Base-by-base conservation (phyloP, 257 asterid species). In the Ilex asprella region DNA sequence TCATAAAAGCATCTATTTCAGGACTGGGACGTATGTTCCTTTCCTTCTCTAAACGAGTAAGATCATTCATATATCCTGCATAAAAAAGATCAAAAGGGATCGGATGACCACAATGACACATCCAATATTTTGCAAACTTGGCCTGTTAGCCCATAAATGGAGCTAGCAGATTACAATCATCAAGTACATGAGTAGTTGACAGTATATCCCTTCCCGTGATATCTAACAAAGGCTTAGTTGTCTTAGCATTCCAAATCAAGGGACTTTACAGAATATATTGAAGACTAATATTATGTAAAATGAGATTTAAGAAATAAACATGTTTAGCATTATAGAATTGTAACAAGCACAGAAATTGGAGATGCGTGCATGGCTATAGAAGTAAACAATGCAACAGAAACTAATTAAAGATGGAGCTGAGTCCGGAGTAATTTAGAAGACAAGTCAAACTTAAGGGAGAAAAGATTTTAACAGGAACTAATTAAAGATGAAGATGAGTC, bases 1-100 rank as follows among this genome's bases (percentile, higher is more conserved):
- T 88, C 96, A 88, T 88, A 70, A 78, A 88, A 56, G 95, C 93
- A 61, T 88, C 96, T 67, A 88, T 86, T 76, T 88, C 95, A 27
- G 93, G 83, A 68, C 75, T 75, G 12, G 96, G 96, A 16, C 81
- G 92, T 73, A 88, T 80, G 16, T 71, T 80, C 62, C 75, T 80
- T 70, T 86, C 96, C 77, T 57, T 69, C 76, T 88, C 96, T 14
- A 80, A 69, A n/a, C 76, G 81, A 31, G 79, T 82, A 65, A 88
- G 88, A 72, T 82, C 95, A 49, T 78, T 68, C 86, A 82, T 73
- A 63, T 88, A 88, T 50, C 41, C 96, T 88, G 85, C 75, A 67
- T 7, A 60, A 49, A 39, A 6, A 9, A 56, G 32, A 62, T 56
- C 14, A 6, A 16, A 56, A 30, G 16, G 2, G 10, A 54, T 47